Percentiles rank a stretch among this genome's conserved stretches.
These are phyloP conservation scores for Sugiyamaella japonica DNA, from an alignment of 1,139 yeast species.

Conservation along the genomic window DNA sequence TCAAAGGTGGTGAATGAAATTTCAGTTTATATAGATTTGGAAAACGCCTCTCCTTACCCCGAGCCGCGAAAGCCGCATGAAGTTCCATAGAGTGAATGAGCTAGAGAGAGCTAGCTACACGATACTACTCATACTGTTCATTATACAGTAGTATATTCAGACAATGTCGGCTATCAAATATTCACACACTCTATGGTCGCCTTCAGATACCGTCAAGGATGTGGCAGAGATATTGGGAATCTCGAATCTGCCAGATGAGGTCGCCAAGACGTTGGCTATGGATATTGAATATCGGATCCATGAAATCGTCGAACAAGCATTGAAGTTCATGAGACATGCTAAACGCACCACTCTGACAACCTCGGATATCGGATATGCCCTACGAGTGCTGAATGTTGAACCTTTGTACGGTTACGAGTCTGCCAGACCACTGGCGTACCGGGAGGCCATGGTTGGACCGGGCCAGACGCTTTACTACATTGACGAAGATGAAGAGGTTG, in stretches of 20 bases:
- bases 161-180: conserved; percentile 45
- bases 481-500: conserved; percentile 87
- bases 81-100: not conserved
- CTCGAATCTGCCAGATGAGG: conserved; percentile 78
- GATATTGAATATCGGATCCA: conserved; percentile 97
- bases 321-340: conserved; percentile 93
- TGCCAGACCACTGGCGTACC: conserved; percentile 59
- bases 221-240: conserved; percentile 92
- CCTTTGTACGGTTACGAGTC: conserved; percentile 50
- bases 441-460: conserved; percentile 86
- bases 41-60: conserved; percentile 4
- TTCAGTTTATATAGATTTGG: no score
- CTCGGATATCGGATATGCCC: conserved; percentile 75
- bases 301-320: conserved; percentile 92
- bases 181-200: conserved; percentile 96
- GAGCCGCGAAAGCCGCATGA: conserved; percentile 3
- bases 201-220: conserved; percentile 94
- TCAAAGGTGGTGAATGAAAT: not conserved
- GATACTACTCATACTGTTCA: not conserved
- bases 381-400: conserved; percentile 84
- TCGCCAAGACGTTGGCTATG: conserved; percentile 94
- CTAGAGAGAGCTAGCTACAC: no score
- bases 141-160: not conserved
- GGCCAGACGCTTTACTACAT: conserved; percentile 92
- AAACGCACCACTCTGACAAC: conserved; percentile 82